Evolutionary conservation across 192 early-diverging fungal genomes (phyloP).

Genomic region (Powellomyces hirtus): DNA sequence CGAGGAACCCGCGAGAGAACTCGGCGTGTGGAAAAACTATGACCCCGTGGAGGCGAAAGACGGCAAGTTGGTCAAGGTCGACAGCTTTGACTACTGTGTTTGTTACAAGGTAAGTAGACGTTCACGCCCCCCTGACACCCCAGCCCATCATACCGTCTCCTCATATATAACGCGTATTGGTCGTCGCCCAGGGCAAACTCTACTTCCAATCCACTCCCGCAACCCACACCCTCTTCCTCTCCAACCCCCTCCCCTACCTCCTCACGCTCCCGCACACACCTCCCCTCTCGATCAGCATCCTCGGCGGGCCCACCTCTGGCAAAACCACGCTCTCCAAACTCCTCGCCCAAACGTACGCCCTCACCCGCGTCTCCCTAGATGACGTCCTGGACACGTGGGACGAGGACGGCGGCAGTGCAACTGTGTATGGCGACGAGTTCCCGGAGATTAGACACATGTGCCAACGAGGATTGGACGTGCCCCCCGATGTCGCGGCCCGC

Average conservation of each 20-base stretch:
- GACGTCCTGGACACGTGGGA: constrained; percentile 41
- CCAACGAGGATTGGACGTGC: background rate
- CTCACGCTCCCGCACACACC: constrained; percentile 25
- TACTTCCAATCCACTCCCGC: constrained; percentile 38
- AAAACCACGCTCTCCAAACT: constrained; percentile 48
- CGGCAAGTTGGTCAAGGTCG: background rate
- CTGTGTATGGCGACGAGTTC: background rate
- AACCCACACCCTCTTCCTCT: constrained; percentile 32
- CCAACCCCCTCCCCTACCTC: constrained; percentile 48
- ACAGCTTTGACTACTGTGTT: constrained; percentile 16
- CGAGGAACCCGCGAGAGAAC: constrained; percentile 42
- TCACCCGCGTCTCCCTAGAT: constrained; percentile 39
- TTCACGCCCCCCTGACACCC: background rate
- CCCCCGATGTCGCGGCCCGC: background rate
- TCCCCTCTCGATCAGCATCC: constrained; percentile 28
- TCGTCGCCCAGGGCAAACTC: constrained; percentile 28
- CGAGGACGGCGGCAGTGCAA: background rate
- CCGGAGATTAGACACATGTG: background rate
- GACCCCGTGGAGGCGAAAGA: constrained; percentile 37
- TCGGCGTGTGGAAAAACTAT: constrained; percentile 39
- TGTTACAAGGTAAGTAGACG: constrained; percentile 41
- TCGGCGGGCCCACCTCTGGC: constrained; percentile 50
- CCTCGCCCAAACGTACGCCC: constrained; percentile 38
- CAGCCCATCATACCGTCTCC: background rate
- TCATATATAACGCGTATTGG: background rate